Percentiles rank a stretch among this genome's conserved stretches.
These are phyloP conservation scores for Quambalaria eucalypti DNA, from an alignment of 1,284 basidiomycete species.

Conservation along the genomic window DNA sequence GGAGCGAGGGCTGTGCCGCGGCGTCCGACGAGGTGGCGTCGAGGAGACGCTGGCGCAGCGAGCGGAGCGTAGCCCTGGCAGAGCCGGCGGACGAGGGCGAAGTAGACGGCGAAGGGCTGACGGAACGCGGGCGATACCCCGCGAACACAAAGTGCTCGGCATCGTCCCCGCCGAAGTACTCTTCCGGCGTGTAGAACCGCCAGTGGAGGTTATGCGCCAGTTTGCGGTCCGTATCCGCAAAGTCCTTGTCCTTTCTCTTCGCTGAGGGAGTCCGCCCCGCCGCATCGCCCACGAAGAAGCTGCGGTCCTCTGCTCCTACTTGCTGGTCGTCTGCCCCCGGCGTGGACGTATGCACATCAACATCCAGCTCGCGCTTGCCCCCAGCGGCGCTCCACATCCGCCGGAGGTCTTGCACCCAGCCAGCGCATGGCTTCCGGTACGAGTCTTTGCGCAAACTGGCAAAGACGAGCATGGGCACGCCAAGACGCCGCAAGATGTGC, in stretches of 20 bases:
- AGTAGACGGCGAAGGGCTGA: background rate
- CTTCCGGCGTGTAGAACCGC: constrained; percentile 37
- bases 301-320: background rate
- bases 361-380: constrained; percentile 8
- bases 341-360: too few relatives aligned
- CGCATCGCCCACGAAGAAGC: constrained; percentile 43
- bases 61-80: background rate
- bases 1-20: constrained; percentile 51
- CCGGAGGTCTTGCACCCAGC: constrained; percentile 16
- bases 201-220: constrained; percentile 40
- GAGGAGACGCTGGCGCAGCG: background rate
- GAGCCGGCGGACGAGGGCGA: background rate
- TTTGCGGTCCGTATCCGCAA: constrained; percentile 38
- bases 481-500: constrained; percentile 18
- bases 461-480: constrained; percentile 27
- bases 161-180: constrained; percentile 25
- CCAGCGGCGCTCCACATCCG: constrained; percentile 8
- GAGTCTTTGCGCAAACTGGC: constrained; percentile 29
- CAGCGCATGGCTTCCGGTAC: constrained; percentile 33
- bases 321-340: background rate
- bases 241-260: constrained; percentile 14
- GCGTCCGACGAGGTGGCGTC: background rate
- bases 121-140: background rate
- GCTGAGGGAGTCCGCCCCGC: constrained; percentile 20
- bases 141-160: background rate